Evolutionary conservation across 2,329 filamentous ascomycete genomes (phyloP), one percentile per base, ranked within the genome.

Genomic region (Fusarium tjaetaba): DNA sequence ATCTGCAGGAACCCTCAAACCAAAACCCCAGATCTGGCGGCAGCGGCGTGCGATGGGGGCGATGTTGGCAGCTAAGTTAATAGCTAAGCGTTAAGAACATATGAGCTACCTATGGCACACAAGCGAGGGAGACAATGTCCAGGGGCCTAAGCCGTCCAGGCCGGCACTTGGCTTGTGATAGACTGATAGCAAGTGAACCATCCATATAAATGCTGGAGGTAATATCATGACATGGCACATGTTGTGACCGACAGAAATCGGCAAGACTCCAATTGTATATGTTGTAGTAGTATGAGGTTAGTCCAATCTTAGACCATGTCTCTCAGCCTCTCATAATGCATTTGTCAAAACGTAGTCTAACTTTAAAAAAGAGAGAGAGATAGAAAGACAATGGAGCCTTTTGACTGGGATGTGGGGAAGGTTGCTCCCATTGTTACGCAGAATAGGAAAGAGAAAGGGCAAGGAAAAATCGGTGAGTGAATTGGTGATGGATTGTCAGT

Each of bases 1-100:
- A 72, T 76, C 73, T 77, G 75, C 75, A 77, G 75, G 75, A 77
- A 77, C 75, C 71, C 72, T 73, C 70, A 42, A 53, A 48, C 49
- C 65, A 61, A 73, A 72, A 72, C 70, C 70, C 70, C 71, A 77
- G 75, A 77, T 77, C 75, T 76, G 62, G 60, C 64, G 69, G 65
- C 69, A 60, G 58, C 72, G 57, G 68, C 52, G 66, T 59, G n/a
- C 52, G 46, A 63, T 57, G 52, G 62, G 53, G 52, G 45, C 34
- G 30, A 61, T 38, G 69, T 72, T 72, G 59, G 61, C 56, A 70
- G 66, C 38, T 16, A 67, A 66, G 34, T 56, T 16, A 32, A 56
- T 42, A 53, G 36, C 32, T 24, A 46, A 58, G 53, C 16, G 55
- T 49, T 45, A 67, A 59, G 61, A 66, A 55, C 56, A 61, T 59